Conservation (phyloP, 1,284 basidiomycete species). For the Tremellales sp. region DNA sequence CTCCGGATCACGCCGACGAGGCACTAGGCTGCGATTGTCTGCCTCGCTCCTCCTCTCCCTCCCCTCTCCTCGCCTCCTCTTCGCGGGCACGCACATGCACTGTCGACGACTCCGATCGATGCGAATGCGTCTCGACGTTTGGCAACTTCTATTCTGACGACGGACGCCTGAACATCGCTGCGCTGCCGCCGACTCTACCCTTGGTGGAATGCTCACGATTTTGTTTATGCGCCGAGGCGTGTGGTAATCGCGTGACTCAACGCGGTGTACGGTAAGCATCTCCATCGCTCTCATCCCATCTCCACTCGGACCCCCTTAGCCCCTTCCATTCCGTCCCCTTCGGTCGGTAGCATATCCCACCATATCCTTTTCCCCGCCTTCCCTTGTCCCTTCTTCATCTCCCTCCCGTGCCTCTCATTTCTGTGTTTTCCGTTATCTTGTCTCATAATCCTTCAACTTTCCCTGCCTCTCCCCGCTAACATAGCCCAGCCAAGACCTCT, state of each 20-base stretch:
- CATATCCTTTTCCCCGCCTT: conserved; percentile 2
- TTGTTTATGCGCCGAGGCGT: conserved; percentile 18
- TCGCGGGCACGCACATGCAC: not conserved
- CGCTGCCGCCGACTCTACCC: conserved; percentile 23
- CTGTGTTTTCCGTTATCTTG: conserved; percentile 18
- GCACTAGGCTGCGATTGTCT: no score
- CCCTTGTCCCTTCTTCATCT: conserved; percentile 11
- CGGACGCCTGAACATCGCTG: conserved; percentile 20
- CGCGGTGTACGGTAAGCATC: conserved; percentile 23
- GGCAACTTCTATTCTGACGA: conserved; percentile 14
- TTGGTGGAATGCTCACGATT: conserved; percentile 26
- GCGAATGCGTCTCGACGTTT: conserved; percentile 29
- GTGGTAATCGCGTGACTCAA: conserved; percentile 28
- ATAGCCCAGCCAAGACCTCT: no score
- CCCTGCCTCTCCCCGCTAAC: no score
- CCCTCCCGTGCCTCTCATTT: not conserved
- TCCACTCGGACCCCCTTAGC: not conserved
- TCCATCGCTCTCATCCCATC: not conserved
- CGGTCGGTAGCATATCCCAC: not conserved
- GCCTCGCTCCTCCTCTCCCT: no score
- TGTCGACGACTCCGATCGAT: conserved; percentile 12
- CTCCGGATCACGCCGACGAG: no score
- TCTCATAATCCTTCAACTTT: conserved; percentile 15
- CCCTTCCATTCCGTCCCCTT: not conserved
- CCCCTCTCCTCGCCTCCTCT: no score